Evolutionary conservation across 1,139 yeast species (phyloP), one percentile per base, ranked within the genome.

Genomic region (Schwanniomyces etchellsii): DNA sequence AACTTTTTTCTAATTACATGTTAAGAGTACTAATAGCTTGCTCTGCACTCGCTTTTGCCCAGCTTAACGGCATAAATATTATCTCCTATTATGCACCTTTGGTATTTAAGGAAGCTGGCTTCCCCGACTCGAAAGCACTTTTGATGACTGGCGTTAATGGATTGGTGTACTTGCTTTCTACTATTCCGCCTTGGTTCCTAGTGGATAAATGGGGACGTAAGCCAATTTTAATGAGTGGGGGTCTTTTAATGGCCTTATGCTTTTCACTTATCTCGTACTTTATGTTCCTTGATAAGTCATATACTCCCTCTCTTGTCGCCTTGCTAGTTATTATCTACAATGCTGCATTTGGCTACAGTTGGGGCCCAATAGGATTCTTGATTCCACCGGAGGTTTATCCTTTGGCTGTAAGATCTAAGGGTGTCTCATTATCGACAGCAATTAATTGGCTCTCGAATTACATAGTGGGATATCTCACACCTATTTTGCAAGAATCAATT

Each of bases 311-410:
- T 30, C 30, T 64, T 35, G 77, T 70, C 20, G 77, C 74, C 1
- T 27, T 69, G 4, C 53, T 71, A 36, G 77, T 73, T 22, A 60
- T 73, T 10, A 39, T 71, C 4, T 72, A 70, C 45, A 72, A 71
- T 40, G 76, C 75, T 2, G 57, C 70, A 2, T 73, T 73, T 48
- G 78, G 77, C 2, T 67, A 60, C 45, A 67, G 75, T 37, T 73
- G 75, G 75, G 79, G 79, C 2, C 79, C 79, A 2, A 59, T 71
- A 24, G 77, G 77, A 16, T 73, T 72, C 49, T 57, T 73, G 30
- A 63, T 70, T 29, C 75, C 77, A 2, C 13, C 91, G 23, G 95
- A 85, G 58, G 66, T 81, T n/a, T 70, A 63, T 38, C 74, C 78
- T 2, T 57, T 70, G 34, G 69, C 77, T 1, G 64, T 71, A n/a